These are phyloP conservation scores for Exobasidium cylindrosporum DNA, from an alignment of 1,284 basidiomycete genomes.

Conservation along the genomic window DNA sequence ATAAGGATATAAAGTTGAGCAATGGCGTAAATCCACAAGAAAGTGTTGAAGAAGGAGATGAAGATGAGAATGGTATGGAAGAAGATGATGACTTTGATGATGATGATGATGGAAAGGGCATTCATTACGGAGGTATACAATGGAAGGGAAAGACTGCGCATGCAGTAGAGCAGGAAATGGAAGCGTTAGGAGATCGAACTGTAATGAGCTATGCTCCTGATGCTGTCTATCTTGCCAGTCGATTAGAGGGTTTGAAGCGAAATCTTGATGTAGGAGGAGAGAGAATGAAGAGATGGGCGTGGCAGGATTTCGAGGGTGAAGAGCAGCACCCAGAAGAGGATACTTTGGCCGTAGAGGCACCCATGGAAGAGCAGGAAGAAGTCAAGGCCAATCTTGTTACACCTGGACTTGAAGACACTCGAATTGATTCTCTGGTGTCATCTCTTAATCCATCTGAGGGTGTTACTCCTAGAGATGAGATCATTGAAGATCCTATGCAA, in stretches of 20 bases:
- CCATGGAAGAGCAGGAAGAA: background rate
- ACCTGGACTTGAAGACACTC: background rate
- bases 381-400: background rate
- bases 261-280: conserved; percentile 43
- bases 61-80: background rate
- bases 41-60: background rate
- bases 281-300: conserved; percentile 4
- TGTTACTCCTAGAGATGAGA: background rate
- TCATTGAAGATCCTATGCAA: background rate
- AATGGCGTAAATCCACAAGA: background rate
- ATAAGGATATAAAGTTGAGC: background rate
- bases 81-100: conserved; percentile 7
- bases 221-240: conserved; percentile 40
- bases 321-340: conserved; percentile 21
- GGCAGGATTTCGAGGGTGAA: conserved; percentile 22
- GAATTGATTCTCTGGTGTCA: background rate
- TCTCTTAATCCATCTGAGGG: background rate
- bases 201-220: conserved; percentile 49
- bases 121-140: conserved; percentile 31
- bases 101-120: conserved; percentile 26
- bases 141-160: conserved; percentile 51
- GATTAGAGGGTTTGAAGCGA: conserved; percentile 38
- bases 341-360: background rate
- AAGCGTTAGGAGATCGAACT: conserved; percentile 36
- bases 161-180: conserved; percentile 47